Evolutionary conservation across 768 basidiomycete species (phyloP).

Genomic region (Mycena capillaripes): DNA sequence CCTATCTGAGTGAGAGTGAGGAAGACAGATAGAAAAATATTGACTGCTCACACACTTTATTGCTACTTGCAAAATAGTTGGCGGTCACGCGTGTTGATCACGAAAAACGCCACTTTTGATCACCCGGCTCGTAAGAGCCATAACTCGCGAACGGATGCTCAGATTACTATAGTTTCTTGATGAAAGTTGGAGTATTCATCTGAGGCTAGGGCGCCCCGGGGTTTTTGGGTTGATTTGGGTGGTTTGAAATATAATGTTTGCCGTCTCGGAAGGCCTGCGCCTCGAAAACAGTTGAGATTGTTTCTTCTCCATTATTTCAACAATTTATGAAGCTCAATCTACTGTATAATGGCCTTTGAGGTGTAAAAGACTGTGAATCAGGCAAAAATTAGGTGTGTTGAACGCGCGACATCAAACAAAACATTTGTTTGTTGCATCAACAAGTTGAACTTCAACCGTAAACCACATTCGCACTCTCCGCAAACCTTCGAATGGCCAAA

Average conservation of each 20-base stretch:
- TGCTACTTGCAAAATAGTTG: conserved; percentile 13
- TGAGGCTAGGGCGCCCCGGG: not conserved
- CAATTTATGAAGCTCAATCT: no score
- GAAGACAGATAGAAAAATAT: no score
- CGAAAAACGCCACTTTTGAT: not conserved
- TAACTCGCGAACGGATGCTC: not conserved
- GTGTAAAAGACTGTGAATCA: no score
- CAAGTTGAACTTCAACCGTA: not conserved
- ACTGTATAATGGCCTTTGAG: no score
- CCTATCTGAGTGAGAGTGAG: no score
- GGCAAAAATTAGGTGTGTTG: no score
- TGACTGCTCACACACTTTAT: no score
- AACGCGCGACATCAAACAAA: not conserved
- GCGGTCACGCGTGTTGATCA: not conserved
- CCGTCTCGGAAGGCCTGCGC: no score
- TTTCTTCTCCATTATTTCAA: no score
- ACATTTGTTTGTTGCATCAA: not conserved
- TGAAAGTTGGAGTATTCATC: not conserved
- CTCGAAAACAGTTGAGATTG: no score
- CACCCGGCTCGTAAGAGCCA: not conserved
- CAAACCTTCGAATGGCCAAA: not conserved
- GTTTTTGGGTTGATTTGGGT: not conserved
- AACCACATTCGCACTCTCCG: not conserved
- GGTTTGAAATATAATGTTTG: no score
- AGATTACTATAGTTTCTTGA: not conserved